Base-by-base conservation (phyloP, 257 asterid species). In the Nemophila menziesii region DNA sequence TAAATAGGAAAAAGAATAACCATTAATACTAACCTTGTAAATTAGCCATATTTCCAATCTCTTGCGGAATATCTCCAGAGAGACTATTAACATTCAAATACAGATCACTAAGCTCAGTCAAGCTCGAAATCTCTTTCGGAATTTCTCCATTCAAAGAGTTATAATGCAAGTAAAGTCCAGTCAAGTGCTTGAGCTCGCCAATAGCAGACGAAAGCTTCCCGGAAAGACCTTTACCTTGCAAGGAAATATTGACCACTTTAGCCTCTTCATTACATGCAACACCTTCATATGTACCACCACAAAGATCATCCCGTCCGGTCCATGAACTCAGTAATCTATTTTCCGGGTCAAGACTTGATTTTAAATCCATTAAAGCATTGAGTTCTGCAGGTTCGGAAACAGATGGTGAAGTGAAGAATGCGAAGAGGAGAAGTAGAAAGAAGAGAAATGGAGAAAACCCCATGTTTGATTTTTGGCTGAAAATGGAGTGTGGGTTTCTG, bases 141-240 rank as follows among this genome's bases (percentile, higher is more conserved):
- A 87, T 73, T 17, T 80, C 82, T 12, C 97, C 94, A 42, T 61
- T 38, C 70, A 82, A 52, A 5, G 87, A 67, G 22, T 86, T 86
- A 60, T 77, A 87, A 60, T 87, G 97, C 83, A 87, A 70, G 54
- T 82, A 87, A 61, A 87, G 63, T 1, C 92, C 93, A 3, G 95
- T 77, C 79, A 87, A 63, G 52, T 80, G 83, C 42, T 45, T 49
- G 43, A 87, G 74, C 39, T 70, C 72, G 11, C 78, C 87, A 20
- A 87, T 48, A 39, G 81, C 79, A 37, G 93, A 80, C 7, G 92
- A 77, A 8, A 87, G 55, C 46, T 71, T 83, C 55, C 97, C 97
- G 44, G 76, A 57, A 42, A 87, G 93, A 33, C 95, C 79, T 66
- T 74, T 87, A 0, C 95, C 95, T 70, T 87, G 97, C 64, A 87